Percentiles rank a stretch among this genome's conserved stretches.
Conservation (phyloP, 257 asterid species). For the Solanum chiquidenum region DNA sequence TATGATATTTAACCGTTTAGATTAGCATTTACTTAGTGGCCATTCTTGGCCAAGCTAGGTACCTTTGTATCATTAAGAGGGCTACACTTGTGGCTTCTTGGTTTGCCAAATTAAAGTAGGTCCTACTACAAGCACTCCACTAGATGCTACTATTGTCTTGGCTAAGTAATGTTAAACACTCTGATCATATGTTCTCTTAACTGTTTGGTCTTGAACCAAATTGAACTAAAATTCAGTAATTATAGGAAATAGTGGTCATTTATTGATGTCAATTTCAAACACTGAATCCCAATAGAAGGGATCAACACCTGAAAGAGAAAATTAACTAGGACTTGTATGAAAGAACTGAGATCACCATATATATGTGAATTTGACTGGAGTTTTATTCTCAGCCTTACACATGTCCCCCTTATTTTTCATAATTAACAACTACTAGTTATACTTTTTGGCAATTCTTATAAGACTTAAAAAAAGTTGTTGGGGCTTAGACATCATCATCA, state of each 20-base stretch:
- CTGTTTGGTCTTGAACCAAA: too few species aligned
- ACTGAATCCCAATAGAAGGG: not conserved
- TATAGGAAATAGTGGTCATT: not conserved
- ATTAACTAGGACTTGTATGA: not conserved
- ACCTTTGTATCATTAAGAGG: not conserved
- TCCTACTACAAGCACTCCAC: constrained; percentile 2
- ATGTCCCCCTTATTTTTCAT: not conserved
- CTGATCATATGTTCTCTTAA: too few species aligned
- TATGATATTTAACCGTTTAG: too few species aligned
- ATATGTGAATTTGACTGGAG: not conserved
- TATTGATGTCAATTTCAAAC: not conserved
- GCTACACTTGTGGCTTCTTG: not conserved
- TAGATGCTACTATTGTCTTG: not conserved
- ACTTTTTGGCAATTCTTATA: not conserved
- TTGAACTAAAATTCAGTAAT: not conserved
- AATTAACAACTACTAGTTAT: not conserved
- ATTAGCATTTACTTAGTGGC: too few species aligned
- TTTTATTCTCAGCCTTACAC: not conserved
- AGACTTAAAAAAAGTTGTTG: constrained; percentile 7
- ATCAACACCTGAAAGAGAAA: not conserved
- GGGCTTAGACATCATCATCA: constrained; percentile 30
- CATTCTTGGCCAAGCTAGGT: not conserved
- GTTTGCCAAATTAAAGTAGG: constrained; percentile 7
- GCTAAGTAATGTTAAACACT: too few species aligned
- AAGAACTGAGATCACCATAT: not conserved